phyloP scores from a whole-genome alignment of 495 filamentous ascomycete genomes.

The Lentithecium fluviatile region DNA sequence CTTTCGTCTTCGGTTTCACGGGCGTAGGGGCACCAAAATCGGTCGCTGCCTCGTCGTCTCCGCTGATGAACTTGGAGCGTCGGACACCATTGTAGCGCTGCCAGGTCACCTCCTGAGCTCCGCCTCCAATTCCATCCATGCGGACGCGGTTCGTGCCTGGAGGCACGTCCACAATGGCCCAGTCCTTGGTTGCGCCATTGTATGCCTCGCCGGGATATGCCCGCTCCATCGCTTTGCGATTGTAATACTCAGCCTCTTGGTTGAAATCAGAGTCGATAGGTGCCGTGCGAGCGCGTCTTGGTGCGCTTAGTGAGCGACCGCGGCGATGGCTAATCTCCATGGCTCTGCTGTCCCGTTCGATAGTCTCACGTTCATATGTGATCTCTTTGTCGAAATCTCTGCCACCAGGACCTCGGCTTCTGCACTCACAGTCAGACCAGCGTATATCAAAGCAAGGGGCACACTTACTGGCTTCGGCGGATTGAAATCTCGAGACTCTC shows the following conservation, averaged over 20 bases:
- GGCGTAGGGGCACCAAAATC: constrained; percentile 27
- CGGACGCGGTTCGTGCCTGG: constrained; percentile 72
- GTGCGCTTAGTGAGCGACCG: constrained; percentile 37
- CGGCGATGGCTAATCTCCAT: constrained; percentile 28
- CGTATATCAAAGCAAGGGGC: background rate
- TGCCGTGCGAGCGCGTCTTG: constrained; percentile 32
- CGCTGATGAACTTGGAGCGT: constrained; percentile 63
- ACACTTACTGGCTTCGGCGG: constrained; percentile 44
- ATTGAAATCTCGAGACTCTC: constrained; percentile 53
- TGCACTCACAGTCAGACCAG: constrained; percentile 10
- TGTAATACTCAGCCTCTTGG: constrained; percentile 66
- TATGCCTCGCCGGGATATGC: constrained; percentile 65
- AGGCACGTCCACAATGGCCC: constrained; percentile 76
- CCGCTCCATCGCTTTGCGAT: constrained; percentile 56
- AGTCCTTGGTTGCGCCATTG: constrained; percentile 67
- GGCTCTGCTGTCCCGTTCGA: constrained; percentile 42
- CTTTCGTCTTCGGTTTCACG: constrained; percentile 48
- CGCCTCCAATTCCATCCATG: constrained; percentile 72
- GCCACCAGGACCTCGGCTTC: constrained; percentile 34
- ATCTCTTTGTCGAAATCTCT: constrained; percentile 56
- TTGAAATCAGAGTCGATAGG: constrained; percentile 50
- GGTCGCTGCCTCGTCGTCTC: constrained; percentile 43
- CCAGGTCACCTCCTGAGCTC: constrained; percentile 68
- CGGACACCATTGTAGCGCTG: constrained; percentile 73
- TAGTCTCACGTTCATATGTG: constrained; percentile 56